Percentiles rank a stretch among this genome's conserved stretches.
These are phyloP conservation scores for Glycine latifolia DNA, from an alignment of 306 rosid genomes.

Conservation along the genomic window DNA sequence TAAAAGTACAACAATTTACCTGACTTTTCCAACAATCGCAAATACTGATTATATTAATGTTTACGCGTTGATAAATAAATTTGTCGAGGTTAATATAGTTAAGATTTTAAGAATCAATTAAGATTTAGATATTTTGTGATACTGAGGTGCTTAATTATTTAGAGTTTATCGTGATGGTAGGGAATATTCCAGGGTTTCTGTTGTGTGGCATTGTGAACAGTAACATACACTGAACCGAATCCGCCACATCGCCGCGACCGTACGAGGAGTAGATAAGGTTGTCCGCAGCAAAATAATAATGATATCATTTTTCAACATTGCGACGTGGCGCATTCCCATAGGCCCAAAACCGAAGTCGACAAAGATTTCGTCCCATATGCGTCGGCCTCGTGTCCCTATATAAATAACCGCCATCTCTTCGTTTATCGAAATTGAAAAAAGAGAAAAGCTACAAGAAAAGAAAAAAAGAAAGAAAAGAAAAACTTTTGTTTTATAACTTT, in stretches of 20 bases:
- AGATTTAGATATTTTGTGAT: neutral
- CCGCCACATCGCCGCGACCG: constrained; percentile 39
- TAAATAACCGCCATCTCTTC: constrained; percentile 50
- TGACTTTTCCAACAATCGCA: no score
- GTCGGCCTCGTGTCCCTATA: constrained; percentile 43
- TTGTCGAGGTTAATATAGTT: no score
- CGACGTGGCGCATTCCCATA: constrained; percentile 52
- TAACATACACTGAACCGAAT: constrained; percentile 57
- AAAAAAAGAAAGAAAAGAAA: neutral
- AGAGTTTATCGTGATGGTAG: neutral
- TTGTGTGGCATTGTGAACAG: neutral
- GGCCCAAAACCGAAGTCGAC: constrained; percentile 46
- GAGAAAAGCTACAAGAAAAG: neutral
- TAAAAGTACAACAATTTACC: no score
- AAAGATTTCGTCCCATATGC: constrained; percentile 54
- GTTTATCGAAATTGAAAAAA: neutral
- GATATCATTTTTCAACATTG: constrained; percentile 9
- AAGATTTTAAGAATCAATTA: neutral
- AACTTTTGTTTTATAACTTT: no score
- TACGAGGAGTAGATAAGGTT: constrained; percentile 75
- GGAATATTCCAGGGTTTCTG: neutral
- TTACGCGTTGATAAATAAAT: no score
- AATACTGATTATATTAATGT: no score
- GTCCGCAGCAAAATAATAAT: constrained; percentile 43
- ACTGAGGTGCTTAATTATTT: neutral